A percentile compares a stretch with the other conserved stretches of the same genome.
Evolutionary conservation across 1,139 yeast genomes (phyloP).

Genomic region (Debaryomycetaceae sp.): DNA sequence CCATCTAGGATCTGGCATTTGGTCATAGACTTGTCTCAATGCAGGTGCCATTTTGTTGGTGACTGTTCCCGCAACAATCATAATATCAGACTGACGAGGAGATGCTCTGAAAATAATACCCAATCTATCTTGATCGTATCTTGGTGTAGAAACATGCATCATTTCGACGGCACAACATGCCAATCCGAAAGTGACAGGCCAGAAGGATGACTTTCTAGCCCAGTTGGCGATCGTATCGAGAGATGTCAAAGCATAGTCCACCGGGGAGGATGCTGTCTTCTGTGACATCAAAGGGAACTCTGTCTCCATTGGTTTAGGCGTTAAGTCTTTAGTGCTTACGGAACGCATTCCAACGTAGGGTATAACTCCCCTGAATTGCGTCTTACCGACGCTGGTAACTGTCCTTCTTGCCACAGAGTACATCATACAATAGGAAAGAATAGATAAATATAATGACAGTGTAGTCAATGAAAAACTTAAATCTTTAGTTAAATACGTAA

Average conservation of each 20-base stretch:
- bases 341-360: slow-evolving; percentile 7
- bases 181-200: slow-evolving; percentile 92
- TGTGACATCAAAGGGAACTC: slow-evolving; percentile 46
- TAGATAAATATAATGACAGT: background rate
- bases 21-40: slow-evolving; percentile 88
- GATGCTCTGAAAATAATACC: slow-evolving; percentile 94
- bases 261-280: slow-evolving; percentile 45
- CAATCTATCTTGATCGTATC: slow-evolving; percentile 90
- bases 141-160: slow-evolving; percentile 93
- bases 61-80: slow-evolving; percentile 91
- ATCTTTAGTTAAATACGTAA: slow-evolving; percentile 27
- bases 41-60: slow-evolving; percentile 96
- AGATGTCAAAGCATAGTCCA: slow-evolving; percentile 84
- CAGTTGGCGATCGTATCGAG: slow-evolving; percentile 82
- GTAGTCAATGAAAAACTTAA: slow-evolving; percentile 27
- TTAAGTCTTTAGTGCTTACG: slow-evolving; percentile 43
- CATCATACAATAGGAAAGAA: slow-evolving; percentile 12
- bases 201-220: slow-evolving; percentile 90
- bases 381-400: slow-evolving; percentile 15
- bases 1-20: slow-evolving; percentile 91
- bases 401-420: slow-evolving; percentile 27
- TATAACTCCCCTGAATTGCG: slow-evolving; percentile 13
- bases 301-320: slow-evolving; percentile 42
- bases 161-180: slow-evolving; percentile 94
- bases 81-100: slow-evolving; percentile 90